These are phyloP conservation scores for Metschnikowia aberdeeniae DNA, from an alignment of 805 yeast species.

Conservation along the genomic window DNA sequence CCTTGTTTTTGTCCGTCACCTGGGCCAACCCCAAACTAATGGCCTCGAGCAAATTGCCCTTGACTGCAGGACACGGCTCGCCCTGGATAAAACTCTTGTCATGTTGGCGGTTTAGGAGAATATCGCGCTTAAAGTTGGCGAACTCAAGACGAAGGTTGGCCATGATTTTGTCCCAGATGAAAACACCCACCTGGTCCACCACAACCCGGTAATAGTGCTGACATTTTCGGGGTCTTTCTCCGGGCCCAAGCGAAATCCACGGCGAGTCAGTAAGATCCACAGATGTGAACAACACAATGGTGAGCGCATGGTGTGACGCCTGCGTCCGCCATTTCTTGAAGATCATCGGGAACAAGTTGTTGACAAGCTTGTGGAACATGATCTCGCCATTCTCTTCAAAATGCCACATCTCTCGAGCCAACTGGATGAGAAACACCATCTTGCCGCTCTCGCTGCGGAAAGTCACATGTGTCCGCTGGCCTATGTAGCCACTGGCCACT, in stretches of 20 bases:
- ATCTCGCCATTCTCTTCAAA: constrained; percentile 96
- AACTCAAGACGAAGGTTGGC: constrained; percentile 80
- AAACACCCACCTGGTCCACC: constrained; percentile 87
- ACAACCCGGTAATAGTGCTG: constrained; percentile 88
- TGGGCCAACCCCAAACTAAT: constrained; percentile 78
- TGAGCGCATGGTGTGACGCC: constrained; percentile 86
- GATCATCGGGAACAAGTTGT: constrained; percentile 86
- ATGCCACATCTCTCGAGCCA: constrained; percentile 96
- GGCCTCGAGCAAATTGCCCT: constrained; percentile 86
- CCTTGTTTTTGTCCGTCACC: constrained; percentile 71
- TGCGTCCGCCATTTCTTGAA: constrained; percentile 83
- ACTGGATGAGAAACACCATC: constrained; percentile 76
- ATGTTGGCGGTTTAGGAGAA: constrained; percentile 45
- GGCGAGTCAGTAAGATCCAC: constrained; percentile 56
- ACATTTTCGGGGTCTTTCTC: constrained; percentile 65
- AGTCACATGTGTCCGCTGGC: constrained; percentile 69
- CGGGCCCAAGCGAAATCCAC: constrained; percentile 59
- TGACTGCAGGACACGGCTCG: constrained; percentile 75
- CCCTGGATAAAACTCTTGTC: constrained; percentile 40
- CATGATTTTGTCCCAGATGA: constrained; percentile 92
- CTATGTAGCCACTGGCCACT: constrained; percentile 71
- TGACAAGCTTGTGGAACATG: constrained; percentile 85
- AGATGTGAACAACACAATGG: constrained; percentile 83
- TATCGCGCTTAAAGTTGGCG: constrained; percentile 72
- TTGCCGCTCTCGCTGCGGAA: constrained; percentile 91